Conservation (phyloP, 2,329 filamentous ascomycete species). For the Aureobasidium mangrovei region DNA sequence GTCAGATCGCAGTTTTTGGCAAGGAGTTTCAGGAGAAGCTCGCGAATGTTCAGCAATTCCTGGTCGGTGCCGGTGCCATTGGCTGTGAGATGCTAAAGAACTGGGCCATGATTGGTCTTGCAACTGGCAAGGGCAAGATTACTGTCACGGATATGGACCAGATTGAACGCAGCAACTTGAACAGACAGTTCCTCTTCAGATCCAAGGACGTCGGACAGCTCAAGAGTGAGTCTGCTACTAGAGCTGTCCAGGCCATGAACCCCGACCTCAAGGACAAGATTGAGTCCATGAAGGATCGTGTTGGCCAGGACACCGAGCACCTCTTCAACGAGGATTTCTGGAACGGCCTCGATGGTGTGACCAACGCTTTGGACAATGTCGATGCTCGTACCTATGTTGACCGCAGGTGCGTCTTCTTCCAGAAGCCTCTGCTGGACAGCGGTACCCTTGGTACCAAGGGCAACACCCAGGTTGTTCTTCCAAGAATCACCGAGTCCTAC, state of each 20-base stretch:
- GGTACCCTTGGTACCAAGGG: slow-evolving; percentile 98
- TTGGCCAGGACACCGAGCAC: slow-evolving; percentile 84
- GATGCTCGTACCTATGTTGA: slow-evolving; percentile 96
- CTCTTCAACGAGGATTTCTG: slow-evolving; percentile 94
- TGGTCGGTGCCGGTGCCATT: slow-evolving; percentile 93
- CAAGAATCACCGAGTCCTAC: slow-evolving; percentile 88
- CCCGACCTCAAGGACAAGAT: slow-evolving; percentile 85
- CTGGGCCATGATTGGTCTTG: slow-evolving; percentile 97
- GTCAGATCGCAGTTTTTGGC: slow-evolving; percentile 93
- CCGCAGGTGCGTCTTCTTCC: slow-evolving; percentile 94
- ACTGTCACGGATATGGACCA: slow-evolving; percentile 96
- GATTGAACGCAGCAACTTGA: slow-evolving; percentile 97
- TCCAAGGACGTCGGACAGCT: slow-evolving; percentile 86
- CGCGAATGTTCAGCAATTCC: slow-evolving; percentile 79
- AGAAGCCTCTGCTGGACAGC: slow-evolving; percentile 90
- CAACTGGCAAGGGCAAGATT: slow-evolving; percentile 80
- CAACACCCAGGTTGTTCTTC: slow-evolving; percentile 93
- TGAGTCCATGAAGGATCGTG: slow-evolving; percentile 74
- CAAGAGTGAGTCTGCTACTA: slow-evolving; percentile 91
- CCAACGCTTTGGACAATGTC: slow-evolving; percentile 95
- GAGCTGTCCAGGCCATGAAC: slow-evolving; percentile 91
- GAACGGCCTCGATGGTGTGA: slow-evolving; percentile 78
- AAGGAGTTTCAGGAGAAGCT: slow-evolving; percentile 91
- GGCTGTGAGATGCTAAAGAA: slow-evolving; percentile 99
- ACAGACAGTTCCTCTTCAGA: slow-evolving; percentile 93